Conservation (phyloP, 2,329 filamentous ascomycete species). For the Diplodia seriata region DNA sequence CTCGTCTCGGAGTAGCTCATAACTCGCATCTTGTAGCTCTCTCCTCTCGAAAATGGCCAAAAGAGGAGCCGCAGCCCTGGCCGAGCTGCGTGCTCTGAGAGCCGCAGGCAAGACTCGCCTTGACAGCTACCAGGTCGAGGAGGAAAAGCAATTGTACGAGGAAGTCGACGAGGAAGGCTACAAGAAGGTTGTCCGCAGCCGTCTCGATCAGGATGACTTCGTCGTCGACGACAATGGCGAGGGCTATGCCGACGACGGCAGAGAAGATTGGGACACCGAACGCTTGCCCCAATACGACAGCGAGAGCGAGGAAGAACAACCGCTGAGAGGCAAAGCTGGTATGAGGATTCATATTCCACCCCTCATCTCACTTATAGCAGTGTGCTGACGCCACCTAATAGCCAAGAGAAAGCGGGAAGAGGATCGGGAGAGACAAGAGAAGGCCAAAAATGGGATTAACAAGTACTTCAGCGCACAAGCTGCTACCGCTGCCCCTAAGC, state of each 20-base stretch:
- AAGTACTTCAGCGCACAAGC: slow-evolving; percentile 90
- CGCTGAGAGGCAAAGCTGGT: slow-evolving; percentile 65
- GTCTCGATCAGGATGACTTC: slow-evolving; percentile 94
- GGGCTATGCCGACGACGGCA: slow-evolving; percentile 94
- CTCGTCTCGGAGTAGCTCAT: background rate
- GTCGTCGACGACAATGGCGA: slow-evolving; percentile 98
- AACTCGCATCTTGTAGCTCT: background rate
- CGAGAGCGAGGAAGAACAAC: slow-evolving; percentile 75
- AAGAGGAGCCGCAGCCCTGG: slow-evolving; percentile 51
- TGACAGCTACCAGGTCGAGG: slow-evolving; percentile 83
- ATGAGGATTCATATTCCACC: slow-evolving; percentile 34
- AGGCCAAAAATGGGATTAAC: slow-evolving; percentile 88
- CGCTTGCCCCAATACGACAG: slow-evolving; percentile 67
- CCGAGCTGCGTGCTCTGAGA: slow-evolving; percentile 83
- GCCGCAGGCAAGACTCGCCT: slow-evolving; percentile 90
- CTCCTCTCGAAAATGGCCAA: slow-evolving; percentile 41
- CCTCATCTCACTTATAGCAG: background rate
- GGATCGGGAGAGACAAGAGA: slow-evolving; percentile 82
- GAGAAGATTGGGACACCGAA: slow-evolving; percentile 72
- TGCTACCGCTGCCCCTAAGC: slow-evolving; percentile 69
- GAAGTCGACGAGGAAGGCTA: slow-evolving; percentile 94
- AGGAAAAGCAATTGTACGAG: slow-evolving; percentile 87
- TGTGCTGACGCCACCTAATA: slow-evolving; percentile 44
- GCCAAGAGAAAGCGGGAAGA: slow-evolving; percentile 89
- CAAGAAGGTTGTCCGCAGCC: slow-evolving; percentile 90